A percentile compares a stretch with the other conserved stretches of the same genome.
phyloP scores from a whole-genome alignment of 495 filamentous ascomycete species.

The Cetradonia linearis region DNA sequence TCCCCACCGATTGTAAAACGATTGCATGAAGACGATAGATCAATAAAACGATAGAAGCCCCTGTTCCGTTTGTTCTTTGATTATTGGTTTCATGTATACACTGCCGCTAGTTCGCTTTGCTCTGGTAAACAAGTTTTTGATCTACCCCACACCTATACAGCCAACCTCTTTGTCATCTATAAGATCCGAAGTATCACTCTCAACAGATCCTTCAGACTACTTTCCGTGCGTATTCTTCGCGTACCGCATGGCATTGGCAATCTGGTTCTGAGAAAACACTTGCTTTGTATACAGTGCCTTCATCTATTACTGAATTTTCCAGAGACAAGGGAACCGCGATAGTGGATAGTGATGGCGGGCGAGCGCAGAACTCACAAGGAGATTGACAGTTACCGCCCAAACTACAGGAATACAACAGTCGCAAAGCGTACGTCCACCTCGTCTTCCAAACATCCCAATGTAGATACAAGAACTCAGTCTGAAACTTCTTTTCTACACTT shows the following conservation, averaged over 20 bases:
- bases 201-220: no score
- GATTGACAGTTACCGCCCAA: background rate
- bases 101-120: background rate
- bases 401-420: background rate
- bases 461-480: background rate
- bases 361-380: background rate
- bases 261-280: background rate
- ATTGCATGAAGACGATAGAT: slow-evolving; percentile 8
- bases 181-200: no score
- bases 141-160: background rate
- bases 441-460: background rate
- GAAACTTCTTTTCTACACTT: background rate
- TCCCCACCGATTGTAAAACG: background rate
- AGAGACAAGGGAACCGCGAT: background rate
- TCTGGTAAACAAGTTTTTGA: background rate
- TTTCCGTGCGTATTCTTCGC: background rate
- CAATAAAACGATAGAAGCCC: slow-evolving; percentile 1
- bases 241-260: background rate
- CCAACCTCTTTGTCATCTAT: background rate
- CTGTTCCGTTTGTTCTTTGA: background rate
- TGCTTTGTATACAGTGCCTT: background rate
- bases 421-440: background rate
- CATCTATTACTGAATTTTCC: background rate
- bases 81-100: background rate
- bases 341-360: background rate